Evolutionary conservation across 768 basidiomycete genomes (phyloP).

Genomic region (Lentinula boryana): DNA sequence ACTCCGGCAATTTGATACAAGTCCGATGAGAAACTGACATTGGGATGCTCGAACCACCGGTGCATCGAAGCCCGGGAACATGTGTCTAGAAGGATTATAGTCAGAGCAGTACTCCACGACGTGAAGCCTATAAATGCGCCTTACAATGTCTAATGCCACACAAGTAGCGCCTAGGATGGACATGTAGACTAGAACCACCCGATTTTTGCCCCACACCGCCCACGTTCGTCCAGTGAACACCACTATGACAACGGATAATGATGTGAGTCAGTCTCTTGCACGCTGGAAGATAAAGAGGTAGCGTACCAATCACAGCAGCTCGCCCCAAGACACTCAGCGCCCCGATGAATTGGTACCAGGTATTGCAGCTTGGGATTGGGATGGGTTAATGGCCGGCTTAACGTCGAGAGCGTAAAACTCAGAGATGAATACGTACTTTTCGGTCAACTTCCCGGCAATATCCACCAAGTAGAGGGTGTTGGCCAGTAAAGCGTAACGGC

Average conservation of each 20-base stretch:
- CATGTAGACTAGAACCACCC: constrained; percentile 14
- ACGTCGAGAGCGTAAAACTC: not conserved
- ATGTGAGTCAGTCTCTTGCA: not conserved
- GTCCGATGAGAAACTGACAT: constrained; percentile 7
- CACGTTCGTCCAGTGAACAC: constrained; percentile 14
- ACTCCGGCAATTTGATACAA: not conserved
- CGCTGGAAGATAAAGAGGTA: not conserved
- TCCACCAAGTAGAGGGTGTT: constrained; percentile 26
- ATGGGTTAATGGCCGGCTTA: not conserved
- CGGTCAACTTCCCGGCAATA: constrained; percentile 15
- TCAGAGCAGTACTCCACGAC: not conserved
- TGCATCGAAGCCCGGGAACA: constrained; percentile 14
- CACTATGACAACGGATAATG: not conserved
- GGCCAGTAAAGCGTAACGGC: constrained; percentile 27
- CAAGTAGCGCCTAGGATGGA: constrained; percentile 14
- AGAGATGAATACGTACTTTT: not conserved
- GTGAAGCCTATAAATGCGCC: not conserved
- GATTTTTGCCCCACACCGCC: constrained; percentile 16
- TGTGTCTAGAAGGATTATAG: constrained; percentile 10
- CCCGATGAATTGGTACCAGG: constrained; percentile 20
- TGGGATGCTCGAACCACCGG: constrained; percentile 13
- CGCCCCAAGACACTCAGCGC: constrained; percentile 24
- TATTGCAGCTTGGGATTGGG: constrained; percentile 16
- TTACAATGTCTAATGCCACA: constrained; percentile 19
- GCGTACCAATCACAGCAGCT: constrained; percentile 20